These are phyloP conservation scores for Phytophthora pistaciae DNA, from an alignment of 352 stramenopile genomes.

Conservation along the genomic window DNA sequence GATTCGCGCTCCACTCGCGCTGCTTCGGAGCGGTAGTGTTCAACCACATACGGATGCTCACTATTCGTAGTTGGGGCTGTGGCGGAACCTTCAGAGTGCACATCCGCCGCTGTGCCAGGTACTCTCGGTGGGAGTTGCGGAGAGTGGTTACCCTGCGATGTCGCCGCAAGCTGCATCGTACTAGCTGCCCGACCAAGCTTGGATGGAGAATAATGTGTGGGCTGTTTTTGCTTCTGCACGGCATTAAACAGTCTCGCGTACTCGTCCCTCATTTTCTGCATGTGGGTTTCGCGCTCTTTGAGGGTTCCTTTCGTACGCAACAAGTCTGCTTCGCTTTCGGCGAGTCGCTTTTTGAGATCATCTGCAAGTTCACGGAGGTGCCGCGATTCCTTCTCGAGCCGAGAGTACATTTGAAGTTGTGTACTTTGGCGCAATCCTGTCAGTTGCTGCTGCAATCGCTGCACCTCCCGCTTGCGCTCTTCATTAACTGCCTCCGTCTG, in stretches of 20 bases:
- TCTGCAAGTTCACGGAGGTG: constrained; percentile 37
- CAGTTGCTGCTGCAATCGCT: constrained; percentile 68
- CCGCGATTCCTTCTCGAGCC: constrained; percentile 64
- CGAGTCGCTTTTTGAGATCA: constrained; percentile 36
- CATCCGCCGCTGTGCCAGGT: constrained; percentile 2
- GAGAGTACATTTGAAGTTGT: constrained; percentile 53
- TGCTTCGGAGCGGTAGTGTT: constrained; percentile 64
- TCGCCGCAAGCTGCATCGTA: constrained; percentile 13
- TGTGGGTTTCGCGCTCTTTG: constrained; percentile 61
- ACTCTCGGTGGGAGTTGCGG: constrained; percentile 4
- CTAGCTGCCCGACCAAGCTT: constrained; percentile 31
- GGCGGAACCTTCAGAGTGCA: constrained; percentile 11
- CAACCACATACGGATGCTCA: constrained; percentile 76
- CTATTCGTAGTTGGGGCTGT: constrained; percentile 27
- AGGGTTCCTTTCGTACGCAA: constrained; percentile 55
- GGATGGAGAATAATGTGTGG: constrained; percentile 25
- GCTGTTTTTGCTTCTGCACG: constrained; percentile 73
- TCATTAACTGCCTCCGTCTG: constrained; percentile 52
- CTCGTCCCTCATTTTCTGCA: constrained; percentile 73
- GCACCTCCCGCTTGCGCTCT: constrained; percentile 47
- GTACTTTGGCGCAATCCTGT: constrained; percentile 57
- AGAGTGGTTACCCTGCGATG: constrained; percentile 12
- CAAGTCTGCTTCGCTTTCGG: constrained; percentile 59
- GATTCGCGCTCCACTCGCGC: constrained; percentile 65
- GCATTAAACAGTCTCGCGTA: constrained; percentile 78